Evolutionary conservation across 352 stramenopile species (phyloP).

Genomic region (Globisporangium splendens): DNA sequence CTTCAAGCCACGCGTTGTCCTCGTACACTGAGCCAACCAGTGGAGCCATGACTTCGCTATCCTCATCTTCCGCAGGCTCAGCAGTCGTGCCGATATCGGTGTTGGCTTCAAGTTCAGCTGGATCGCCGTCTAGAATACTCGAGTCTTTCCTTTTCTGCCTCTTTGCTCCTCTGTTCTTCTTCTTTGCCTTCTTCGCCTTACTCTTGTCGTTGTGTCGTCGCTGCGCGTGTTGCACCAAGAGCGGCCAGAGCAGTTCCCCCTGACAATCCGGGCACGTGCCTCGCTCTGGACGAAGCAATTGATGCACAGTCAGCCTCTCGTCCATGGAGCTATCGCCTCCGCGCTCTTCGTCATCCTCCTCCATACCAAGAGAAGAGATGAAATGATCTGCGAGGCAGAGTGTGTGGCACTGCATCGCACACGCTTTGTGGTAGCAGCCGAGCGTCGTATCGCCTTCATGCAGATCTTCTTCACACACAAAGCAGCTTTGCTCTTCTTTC

Average conservation of each 20-base stretch:
- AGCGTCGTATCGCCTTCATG: neutral
- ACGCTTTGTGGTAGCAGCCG: constrained; percentile 41
- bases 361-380: constrained; percentile 14
- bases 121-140: too few relatives aligned
- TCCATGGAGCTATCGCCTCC: neutral
- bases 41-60: too few relatives aligned
- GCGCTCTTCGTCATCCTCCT: constrained; percentile 14
- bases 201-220: neutral
- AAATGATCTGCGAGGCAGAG: constrained; percentile 59
- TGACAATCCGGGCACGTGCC: constrained; percentile 48
- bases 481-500: constrained; percentile 21
- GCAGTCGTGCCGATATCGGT: too few relatives aligned
- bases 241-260: constrained; percentile 33
- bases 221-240: constrained; percentile 22
- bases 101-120: too few relatives aligned
- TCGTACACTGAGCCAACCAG: constrained; percentile 13
- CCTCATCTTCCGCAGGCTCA: too few relatives aligned
- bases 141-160: neutral
- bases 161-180: neutral
- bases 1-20: constrained; percentile 32
- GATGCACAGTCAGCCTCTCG: neutral
- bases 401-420: constrained; percentile 39
- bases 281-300: constrained; percentile 15
- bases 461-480: constrained; percentile 41
- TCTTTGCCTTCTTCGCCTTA: too few relatives aligned